phyloP scores from a whole-genome alignment of 2,329 filamentous ascomycete genomes.

The Akanthomyces uredinophilus region DNA sequence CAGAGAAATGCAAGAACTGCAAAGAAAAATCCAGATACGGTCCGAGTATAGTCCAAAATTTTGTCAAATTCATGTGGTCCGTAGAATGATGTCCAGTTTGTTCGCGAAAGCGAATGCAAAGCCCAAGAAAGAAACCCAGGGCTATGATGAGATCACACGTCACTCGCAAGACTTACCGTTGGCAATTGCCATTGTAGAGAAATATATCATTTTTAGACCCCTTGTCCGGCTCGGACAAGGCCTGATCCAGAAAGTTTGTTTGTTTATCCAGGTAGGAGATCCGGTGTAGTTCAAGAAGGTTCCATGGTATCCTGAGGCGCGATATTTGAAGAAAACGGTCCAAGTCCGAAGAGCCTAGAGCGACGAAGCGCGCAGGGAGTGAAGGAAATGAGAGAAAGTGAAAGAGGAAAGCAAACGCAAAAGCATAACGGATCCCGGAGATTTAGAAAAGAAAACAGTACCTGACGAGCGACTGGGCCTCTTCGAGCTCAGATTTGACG shows the following conservation, averaged over 20 bases:
- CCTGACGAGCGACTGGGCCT: conserved; percentile 57
- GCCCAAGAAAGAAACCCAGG: background rate
- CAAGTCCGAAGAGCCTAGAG: conserved; percentile 13
- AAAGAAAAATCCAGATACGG: background rate
- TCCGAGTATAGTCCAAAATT: conserved; percentile 1
- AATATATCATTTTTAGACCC: conserved; percentile 22
- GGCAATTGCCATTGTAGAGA: conserved; percentile 21
- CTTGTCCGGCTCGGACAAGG: conserved; percentile 30
- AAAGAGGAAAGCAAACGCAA: conserved; percentile 20
- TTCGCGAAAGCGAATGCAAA: background rate
- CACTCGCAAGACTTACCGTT: conserved; percentile 28
- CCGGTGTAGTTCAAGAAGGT: conserved; percentile 12
- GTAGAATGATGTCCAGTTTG: background rate
- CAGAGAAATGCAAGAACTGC: background rate
- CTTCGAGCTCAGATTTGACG: conserved; percentile 50
- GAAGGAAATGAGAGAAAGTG: conserved; percentile 1
- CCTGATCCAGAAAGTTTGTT: conserved; percentile 19
- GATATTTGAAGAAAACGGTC: conserved; percentile 5
- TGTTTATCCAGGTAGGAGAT: conserved; percentile 11
- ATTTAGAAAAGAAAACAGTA: conserved; percentile 50
- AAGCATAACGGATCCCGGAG: conserved; percentile 31
- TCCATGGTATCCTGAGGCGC: background rate
- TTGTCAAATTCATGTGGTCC: conserved; percentile 1
- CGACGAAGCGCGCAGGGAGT: background rate
- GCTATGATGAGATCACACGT: background rate